Base-by-base conservation (phyloP, 345 rosid species). In the Eucalyptus decipiens region DNA sequence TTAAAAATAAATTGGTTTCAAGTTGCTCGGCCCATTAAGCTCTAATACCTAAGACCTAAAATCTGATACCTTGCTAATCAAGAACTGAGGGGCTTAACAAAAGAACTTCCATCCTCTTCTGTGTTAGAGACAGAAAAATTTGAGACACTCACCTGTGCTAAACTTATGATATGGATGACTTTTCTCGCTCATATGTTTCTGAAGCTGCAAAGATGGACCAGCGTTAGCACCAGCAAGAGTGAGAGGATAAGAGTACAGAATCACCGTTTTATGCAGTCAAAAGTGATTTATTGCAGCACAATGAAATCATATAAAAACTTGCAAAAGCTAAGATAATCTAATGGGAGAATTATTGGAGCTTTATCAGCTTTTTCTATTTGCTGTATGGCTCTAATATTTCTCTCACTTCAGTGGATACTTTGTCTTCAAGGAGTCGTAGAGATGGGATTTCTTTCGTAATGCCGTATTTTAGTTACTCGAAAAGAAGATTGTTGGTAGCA, bases 131-230 rank as follows among this genome's bases (percentile, higher is more conserved):
- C 37, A 60, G 40, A 58, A 45, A 52, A 86, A 21, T 85, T 67
- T 19, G 76, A 87, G 69, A 32, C 54, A 86, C 92, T 88, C 47
- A 97, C 99, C 99, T 90, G 99, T 96, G 93, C 97, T 91, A 87
- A 97, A 97, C 87, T 96, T 97, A 92, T 97, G 99, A 93, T 88
- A 97, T 50, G 99, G 99, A 89, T 97, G 98, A 85, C 92, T 94
- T 93, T 95, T 94, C 89, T 76, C 90, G 90, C 97, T 96, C 88
- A 96, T 90, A 92, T 96, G 98, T 89, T 96, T 97, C 88, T 93
- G 94, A 88, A 97, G 94, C 99, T 97, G 96, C 91, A 90, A 24
- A 88, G 5, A 50, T 87, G 80, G 83, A 76, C 58, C 91, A 56
- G 43, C 40, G 34, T 80, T 52, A 52, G n/a, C 32, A 88, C n/a